Evolutionary conservation across 257 asterid species (phyloP).

Genomic region (Jaltomata sinuosa): DNA sequence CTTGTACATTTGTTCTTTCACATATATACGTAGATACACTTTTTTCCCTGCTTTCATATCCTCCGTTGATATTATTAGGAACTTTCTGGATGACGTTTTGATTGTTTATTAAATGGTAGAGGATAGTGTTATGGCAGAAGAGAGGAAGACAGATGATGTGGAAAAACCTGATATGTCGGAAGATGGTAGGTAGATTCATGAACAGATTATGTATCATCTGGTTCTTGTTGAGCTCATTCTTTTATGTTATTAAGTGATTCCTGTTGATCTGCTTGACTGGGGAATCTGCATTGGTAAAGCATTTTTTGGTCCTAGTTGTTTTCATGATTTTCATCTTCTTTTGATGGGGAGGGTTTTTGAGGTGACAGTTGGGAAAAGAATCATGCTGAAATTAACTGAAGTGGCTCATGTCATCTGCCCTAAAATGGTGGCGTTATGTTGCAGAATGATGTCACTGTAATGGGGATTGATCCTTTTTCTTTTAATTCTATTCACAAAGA

Average conservation of each 20-base stretch:
- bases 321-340: not conserved
- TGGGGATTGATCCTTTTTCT: not conserved
- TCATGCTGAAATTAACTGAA: not conserved
- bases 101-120: constrained; percentile 20
- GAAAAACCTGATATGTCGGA: constrained; percentile 22
- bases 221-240: not conserved
- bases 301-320: not conserved
- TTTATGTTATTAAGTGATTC: not conserved
- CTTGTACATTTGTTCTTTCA: not conserved
- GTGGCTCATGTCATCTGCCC: not conserved
- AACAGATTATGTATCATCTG: not conserved
- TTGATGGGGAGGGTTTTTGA: not conserved
- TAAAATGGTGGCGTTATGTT: not conserved
- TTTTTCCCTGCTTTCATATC: not conserved
- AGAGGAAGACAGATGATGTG: constrained; percentile 20
- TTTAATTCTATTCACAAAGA: not conserved
- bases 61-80: not conserved
- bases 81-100: constrained; percentile 1
- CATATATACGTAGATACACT: not conserved
- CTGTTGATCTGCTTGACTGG: not conserved
- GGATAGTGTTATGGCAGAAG: constrained; percentile 26
- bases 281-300: not conserved
- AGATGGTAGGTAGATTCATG: constrained; percentile 20
- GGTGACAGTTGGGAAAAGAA: not conserved
- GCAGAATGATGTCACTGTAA: not conserved